A percentile compares a stretch with the other conserved stretches of the same genome.
Conservation (phyloP, 2,329 filamentous ascomycete genomes). For the Fusarium praegraminearum region DNA sequence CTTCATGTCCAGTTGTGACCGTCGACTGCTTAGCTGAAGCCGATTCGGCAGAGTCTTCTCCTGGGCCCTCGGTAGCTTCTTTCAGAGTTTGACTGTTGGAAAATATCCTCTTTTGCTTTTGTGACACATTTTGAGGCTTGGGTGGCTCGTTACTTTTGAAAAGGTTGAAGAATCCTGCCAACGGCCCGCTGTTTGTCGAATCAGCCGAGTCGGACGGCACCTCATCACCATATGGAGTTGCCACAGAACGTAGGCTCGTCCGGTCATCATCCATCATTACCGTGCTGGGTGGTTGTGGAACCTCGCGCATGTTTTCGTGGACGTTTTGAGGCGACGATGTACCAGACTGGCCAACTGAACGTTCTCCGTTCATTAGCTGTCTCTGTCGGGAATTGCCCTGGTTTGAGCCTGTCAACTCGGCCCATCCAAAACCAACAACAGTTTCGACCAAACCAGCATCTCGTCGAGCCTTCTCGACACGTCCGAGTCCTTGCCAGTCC, state of each 20-base stretch:
- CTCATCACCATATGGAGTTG: conserved; percentile 48
- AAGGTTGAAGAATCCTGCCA: conserved; percentile 77
- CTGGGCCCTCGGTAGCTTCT: conserved; percentile 17
- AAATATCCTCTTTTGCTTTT: conserved; percentile 77
- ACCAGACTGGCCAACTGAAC: conserved; percentile 51
- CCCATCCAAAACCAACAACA: conserved; percentile 93
- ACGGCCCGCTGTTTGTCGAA: conserved; percentile 59
- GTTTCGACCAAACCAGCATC: conserved; percentile 94
- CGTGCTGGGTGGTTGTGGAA: conserved; percentile 77
- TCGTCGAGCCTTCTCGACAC: conserved; percentile 92
- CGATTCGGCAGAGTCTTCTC: conserved; percentile 11
- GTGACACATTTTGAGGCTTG: conserved; percentile 63
- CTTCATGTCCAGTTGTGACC: conserved; percentile 65
- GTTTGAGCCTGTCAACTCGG: conserved; percentile 84
- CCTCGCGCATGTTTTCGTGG: conserved; percentile 62
- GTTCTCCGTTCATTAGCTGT: conserved; percentile 55
- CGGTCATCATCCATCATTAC: conserved; percentile 76
- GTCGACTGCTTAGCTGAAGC: conserved; percentile 45
- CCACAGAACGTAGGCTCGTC: conserved; percentile 64
- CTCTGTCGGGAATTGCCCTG: conserved; percentile 60
- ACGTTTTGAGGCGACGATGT: conserved; percentile 51
- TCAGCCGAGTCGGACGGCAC: conserved; percentile 46
- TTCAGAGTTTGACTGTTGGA: conserved; percentile 80
- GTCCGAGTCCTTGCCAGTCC: conserved; percentile 93
- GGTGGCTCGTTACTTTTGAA: conserved; percentile 71